Evolutionary conservation across 2,329 filamentous ascomycete species (phyloP).

Genomic region (Exophiala sideris): DNA sequence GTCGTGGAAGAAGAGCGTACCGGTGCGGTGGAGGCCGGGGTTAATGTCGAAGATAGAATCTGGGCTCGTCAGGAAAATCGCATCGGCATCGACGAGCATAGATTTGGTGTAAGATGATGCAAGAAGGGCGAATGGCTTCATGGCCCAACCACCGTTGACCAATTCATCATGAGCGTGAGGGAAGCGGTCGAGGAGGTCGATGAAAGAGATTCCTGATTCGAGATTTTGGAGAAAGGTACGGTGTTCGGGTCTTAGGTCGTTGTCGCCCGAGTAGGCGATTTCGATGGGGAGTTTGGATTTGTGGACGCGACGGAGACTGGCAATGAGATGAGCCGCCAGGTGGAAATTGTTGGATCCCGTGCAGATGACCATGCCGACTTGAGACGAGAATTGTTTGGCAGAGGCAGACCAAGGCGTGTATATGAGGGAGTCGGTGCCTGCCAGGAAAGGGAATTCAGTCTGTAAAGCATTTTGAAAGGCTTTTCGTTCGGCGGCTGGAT

Average conservation of each 20-base stretch:
- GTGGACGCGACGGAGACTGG: slow-evolving; percentile 20
- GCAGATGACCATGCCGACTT: background rate
- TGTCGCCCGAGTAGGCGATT: slow-evolving; percentile 24
- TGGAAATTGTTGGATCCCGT: background rate
- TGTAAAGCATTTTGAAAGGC: background rate
- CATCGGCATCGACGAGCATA: slow-evolving; percentile 23
- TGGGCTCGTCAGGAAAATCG: slow-evolving; percentile 19
- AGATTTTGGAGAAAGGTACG: background rate
- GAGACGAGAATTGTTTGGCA: background rate
- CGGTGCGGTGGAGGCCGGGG: slow-evolving; percentile 13
- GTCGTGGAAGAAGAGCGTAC: slow-evolving; percentile 25
- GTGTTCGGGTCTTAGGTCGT: slow-evolving; percentile 10
- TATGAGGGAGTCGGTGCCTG: background rate
- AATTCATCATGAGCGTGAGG: slow-evolving; percentile 14
- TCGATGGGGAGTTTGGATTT: slow-evolving; percentile 21
- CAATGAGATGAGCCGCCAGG: slow-evolving; percentile 20
- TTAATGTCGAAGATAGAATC: slow-evolving; percentile 18
- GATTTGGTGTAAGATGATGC: slow-evolving; percentile 18
- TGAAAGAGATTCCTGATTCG: slow-evolving; percentile 4
- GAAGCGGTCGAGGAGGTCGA: slow-evolving; percentile 21
- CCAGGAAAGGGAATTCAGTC: background rate
- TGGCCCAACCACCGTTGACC: slow-evolving; percentile 14
- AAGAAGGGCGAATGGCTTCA: slow-evolving; percentile 26
- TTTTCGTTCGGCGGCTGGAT: background rate
- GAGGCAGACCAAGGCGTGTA: background rate